Conservation (phyloP, 345 rosid genomes). For the Eucalyptus regnans region DNA sequence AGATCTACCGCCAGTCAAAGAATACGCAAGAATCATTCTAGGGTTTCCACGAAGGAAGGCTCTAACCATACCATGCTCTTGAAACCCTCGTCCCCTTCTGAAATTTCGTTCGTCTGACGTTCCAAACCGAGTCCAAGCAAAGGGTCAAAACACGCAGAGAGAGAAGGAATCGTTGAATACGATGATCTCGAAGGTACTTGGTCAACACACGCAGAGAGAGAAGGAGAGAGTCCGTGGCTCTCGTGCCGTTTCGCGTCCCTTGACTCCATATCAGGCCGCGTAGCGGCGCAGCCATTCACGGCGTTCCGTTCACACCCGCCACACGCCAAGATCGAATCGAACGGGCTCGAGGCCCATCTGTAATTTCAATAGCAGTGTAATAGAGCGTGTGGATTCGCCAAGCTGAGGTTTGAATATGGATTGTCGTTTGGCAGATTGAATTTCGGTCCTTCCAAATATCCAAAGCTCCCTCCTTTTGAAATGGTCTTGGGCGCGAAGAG, state of each 20-base stretch:
- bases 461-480: neutral
- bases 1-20: neutral
- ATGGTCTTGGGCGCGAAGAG: neutral
- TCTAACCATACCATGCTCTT: neutral
- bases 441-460: neutral
- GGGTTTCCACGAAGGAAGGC: neutral
- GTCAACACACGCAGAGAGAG: neutral
- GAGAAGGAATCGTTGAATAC: neutral
- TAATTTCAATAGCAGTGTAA: neutral
- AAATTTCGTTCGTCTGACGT: neutral
- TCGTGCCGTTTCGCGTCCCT: neutral
- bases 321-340: neutral
- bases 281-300: neutral
- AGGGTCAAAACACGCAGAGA: neutral
- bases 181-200: neutral
- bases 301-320: neutral
- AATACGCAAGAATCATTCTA: neutral
- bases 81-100: neutral
- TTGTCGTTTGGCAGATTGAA: neutral
- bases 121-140: neutral
- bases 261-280: neutral
- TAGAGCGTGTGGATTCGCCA: neutral
- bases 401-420: neutral
- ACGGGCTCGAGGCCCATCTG: neutral
- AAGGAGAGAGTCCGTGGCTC: neutral